A percentile compares a stretch with the other conserved stretches of the same genome.
These are phyloP conservation scores for Dothiorella sarmentorum DNA, from an alignment of 2,329 filamentous ascomycete genomes.

Conservation along the genomic window DNA sequence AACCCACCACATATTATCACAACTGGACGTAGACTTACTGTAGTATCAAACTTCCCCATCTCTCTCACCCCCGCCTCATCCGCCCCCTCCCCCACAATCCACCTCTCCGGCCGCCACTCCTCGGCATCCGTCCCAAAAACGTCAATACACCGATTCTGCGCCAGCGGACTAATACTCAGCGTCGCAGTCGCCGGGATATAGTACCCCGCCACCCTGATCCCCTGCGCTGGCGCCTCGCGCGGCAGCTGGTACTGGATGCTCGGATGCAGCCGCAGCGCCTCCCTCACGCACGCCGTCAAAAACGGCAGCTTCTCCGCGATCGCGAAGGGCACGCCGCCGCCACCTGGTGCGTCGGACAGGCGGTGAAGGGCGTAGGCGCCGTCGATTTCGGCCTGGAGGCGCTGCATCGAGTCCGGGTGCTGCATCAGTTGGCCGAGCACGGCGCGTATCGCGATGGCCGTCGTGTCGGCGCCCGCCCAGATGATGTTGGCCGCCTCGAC, in stretches of 20 bases:
- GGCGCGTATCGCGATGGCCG: constrained; percentile 46
- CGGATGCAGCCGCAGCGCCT: constrained; percentile 53
- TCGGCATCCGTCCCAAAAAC: constrained; percentile 45
- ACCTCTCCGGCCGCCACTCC: constrained; percentile 45
- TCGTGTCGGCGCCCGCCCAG: constrained; percentile 45
- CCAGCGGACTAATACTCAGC: constrained; percentile 30
- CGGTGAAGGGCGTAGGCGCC: not conserved
- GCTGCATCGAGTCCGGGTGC: not conserved
- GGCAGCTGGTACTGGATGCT: constrained; percentile 41
- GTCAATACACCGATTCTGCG: constrained; percentile 39
- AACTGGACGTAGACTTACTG: no score
- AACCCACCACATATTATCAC: no score
- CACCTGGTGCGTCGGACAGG: not conserved
- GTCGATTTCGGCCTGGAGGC: not conserved
- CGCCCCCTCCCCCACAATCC: constrained; percentile 20
- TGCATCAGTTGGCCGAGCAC: constrained; percentile 43
- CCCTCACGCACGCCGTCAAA: constrained; percentile 52
- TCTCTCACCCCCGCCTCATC: not conserved
- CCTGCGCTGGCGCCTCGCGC: constrained; percentile 33
- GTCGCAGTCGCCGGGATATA: constrained; percentile 34
- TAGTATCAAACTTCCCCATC: not conserved
- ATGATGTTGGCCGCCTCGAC: constrained; percentile 19
- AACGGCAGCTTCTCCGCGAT: constrained; percentile 46
- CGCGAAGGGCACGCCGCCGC: not conserved
- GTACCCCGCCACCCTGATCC: constrained; percentile 35